Evolutionary conservation across 163 green algal species (phyloP).

Genomic region (Volvox carteri): DNA sequence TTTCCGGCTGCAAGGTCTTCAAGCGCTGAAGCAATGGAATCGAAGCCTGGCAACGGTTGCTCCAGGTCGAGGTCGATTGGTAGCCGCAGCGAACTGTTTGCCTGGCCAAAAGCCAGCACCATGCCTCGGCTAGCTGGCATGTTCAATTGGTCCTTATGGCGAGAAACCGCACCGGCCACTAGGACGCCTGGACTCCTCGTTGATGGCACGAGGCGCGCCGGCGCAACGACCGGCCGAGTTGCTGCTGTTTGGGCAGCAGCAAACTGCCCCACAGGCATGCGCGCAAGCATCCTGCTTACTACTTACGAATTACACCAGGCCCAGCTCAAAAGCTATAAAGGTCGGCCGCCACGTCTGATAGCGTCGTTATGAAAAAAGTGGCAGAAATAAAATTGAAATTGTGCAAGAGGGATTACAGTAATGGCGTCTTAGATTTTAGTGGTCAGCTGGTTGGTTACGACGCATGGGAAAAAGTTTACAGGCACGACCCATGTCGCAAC

Average conservation of each 20-base stretch:
- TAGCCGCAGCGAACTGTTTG: constrained; percentile 54
- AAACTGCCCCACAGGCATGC: not conserved
- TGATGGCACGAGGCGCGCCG: constrained; percentile 6
- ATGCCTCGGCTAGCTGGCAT: not conserved
- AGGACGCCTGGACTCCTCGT: not conserved
- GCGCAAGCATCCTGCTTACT: not conserved
- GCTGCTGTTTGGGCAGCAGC: not conserved
- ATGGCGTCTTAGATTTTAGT: not conserved
- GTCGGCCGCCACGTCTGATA: constrained; percentile 4
- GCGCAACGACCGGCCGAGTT: not conserved
- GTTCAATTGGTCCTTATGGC: not conserved
- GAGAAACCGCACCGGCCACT: not conserved
- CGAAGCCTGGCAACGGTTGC: constrained; percentile 77
- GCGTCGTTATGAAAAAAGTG: not conserved
- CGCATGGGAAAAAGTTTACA: not conserved
- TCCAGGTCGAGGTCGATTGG: constrained; percentile 62
- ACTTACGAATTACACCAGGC: not conserved
- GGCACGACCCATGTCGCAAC: not conserved
- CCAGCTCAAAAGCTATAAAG: not conserved
- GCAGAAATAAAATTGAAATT: not conserved
- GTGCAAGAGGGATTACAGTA: not conserved
- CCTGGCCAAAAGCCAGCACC: constrained; percentile 34
- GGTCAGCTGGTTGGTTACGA: not conserved
- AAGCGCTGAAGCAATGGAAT: constrained; percentile 81
- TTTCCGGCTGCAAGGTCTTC: constrained; percentile 80